phyloP scores from a whole-genome alignment of 495 filamentous ascomycete species.

The Penicillium tannophilum region DNA sequence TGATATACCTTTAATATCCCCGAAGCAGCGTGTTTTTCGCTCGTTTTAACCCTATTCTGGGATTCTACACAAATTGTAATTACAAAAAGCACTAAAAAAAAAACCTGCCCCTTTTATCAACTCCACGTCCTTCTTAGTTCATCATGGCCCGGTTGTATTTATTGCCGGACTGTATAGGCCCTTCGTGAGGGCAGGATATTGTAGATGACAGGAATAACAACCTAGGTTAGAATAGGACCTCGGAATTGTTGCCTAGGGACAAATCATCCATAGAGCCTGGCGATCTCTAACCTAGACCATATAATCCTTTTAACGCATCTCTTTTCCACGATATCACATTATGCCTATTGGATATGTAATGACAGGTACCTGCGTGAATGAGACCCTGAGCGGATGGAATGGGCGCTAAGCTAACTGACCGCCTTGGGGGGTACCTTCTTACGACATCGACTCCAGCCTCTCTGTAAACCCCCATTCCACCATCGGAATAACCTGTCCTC shows the following conservation, averaged over 20 bases:
- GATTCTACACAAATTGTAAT: conserved; percentile 27
- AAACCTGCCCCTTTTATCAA: conserved; percentile 5
- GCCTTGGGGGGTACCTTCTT: conserved; percentile 26
- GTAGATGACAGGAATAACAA: background rate
- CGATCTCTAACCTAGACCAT: background rate
- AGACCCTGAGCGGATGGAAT: conserved; percentile 21
- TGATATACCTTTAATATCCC: conserved; percentile 55
- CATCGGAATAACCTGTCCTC: conserved; percentile 7
- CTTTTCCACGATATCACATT: background rate
- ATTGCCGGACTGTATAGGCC: background rate
- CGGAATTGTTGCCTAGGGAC: too few species aligned
- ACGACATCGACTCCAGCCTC: conserved; percentile 31
- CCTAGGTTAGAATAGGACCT: background rate
- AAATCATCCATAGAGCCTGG: too few species aligned
- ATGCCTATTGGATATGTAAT: background rate
- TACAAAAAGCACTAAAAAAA: conserved; percentile 22
- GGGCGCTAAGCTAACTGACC: conserved; percentile 33
- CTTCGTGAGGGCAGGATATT: background rate
- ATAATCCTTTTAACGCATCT: background rate
- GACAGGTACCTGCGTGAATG: conserved; percentile 1
- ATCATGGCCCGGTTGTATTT: background rate
- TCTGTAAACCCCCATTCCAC: conserved; percentile 22
- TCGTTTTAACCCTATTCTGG: conserved; percentile 31
- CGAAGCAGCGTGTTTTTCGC: conserved; percentile 45
- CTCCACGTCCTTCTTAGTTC: background rate